Evolutionary conservation across 371 early-diverging fungal species (phyloP).

Genomic region (Saksenaea vasiformis): DNA sequence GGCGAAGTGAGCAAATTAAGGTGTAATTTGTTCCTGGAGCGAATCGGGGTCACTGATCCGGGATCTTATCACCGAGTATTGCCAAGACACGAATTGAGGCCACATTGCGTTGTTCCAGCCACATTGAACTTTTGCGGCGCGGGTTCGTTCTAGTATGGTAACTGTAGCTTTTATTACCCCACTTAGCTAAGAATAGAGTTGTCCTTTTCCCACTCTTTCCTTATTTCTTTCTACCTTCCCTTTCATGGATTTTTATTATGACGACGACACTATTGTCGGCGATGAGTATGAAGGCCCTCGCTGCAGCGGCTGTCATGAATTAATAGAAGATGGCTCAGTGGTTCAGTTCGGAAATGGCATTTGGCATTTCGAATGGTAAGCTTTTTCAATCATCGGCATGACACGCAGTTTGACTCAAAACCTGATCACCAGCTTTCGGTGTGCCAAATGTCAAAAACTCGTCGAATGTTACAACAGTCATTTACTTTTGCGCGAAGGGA

Average conservation of each 20-base stretch:
- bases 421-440: slow-evolving; percentile 62
- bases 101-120: slow-evolving; percentile 1
- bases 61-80: neutral
- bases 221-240: neutral
- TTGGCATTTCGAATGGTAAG: slow-evolving; percentile 58
- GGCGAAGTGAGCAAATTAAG: neutral
- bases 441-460: slow-evolving; percentile 74
- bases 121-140: slow-evolving; percentile 1
- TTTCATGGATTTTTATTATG: slow-evolving; percentile 33
- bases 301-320: slow-evolving; percentile 74
- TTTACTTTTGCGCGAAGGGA: slow-evolving; percentile 77
- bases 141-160: neutral
- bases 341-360: slow-evolving; percentile 85
- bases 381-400: neutral
- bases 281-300: slow-evolving; percentile 58
- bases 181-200: slow-evolving; percentile 5
- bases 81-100: neutral
- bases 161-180: slow-evolving; percentile 1
- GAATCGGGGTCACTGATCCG: slow-evolving; percentile 3
- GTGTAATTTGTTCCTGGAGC: neutral
- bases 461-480: slow-evolving; percentile 82
- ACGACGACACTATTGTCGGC: slow-evolving; percentile 20
- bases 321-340: slow-evolving; percentile 83
- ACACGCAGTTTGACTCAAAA: slow-evolving; percentile 5
- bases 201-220: neutral